These are phyloP conservation scores for Rubia tinctorum DNA, from an alignment of 305 asterid genomes.

Conservation along the genomic window DNA sequence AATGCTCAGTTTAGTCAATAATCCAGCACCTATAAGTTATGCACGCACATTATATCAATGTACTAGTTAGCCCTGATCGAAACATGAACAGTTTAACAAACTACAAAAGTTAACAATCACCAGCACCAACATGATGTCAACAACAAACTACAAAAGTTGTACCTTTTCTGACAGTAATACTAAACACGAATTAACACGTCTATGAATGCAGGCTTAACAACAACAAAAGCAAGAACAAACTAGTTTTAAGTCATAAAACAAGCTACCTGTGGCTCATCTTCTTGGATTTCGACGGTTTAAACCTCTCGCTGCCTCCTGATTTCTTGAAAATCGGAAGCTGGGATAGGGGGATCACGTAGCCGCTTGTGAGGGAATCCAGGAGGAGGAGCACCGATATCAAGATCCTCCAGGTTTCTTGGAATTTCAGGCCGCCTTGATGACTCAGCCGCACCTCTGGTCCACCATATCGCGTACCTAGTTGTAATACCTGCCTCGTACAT, in stretches of 20 bases:
- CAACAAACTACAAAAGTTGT: no score
- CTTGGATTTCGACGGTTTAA: no score
- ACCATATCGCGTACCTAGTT: slow-evolving; percentile 5
- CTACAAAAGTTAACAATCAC: not conserved
- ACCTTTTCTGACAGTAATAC: no score
- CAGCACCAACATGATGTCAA: no score
- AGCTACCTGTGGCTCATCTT: no score
- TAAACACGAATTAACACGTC: no score
- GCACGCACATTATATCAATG: not conserved
- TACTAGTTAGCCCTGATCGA: not conserved
- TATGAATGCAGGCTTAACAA: no score
- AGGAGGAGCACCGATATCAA: not conserved
- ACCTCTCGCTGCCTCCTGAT: no score
- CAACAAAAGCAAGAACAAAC: no score
- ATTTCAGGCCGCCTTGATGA: no score
- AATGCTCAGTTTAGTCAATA: not conserved
- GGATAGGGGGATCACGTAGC: not conserved
- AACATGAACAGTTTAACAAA: not conserved
- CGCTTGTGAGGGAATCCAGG: not conserved
- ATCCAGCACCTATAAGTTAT: not conserved
- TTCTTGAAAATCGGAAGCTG: no score
- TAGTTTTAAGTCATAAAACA: no score
- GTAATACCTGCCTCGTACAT: slow-evolving; percentile 29
- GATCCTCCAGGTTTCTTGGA: not conserved
- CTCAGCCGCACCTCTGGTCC: not conserved